A percentile compares a stretch with the other conserved stretches of the same genome.
Evolutionary conservation across 805 yeast species (phyloP).

Genomic region (Metschnikowia lunata): DNA sequence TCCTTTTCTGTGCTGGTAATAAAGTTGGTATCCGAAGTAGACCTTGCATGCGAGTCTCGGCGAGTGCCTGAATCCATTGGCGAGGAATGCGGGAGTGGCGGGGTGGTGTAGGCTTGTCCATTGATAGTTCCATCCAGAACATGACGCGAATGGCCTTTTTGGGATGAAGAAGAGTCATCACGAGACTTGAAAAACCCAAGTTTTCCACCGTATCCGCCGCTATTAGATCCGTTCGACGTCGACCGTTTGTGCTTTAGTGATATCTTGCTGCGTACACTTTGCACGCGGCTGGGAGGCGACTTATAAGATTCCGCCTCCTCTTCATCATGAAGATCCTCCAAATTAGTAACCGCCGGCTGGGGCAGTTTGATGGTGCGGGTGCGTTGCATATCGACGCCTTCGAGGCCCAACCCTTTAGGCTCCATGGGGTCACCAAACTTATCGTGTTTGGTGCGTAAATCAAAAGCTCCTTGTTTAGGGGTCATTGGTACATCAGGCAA

Average conservation of each 20-base stretch:
- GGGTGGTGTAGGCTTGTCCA: slow-evolving; percentile 38
- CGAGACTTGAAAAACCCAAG: slow-evolving; percentile 31
- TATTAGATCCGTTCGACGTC: slow-evolving; percentile 29
- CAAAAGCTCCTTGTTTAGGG: slow-evolving; percentile 14
- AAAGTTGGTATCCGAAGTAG: slow-evolving; percentile 42
- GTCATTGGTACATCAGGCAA: slow-evolving; percentile 27
- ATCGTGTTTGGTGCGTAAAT: neutral
- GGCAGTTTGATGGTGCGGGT: slow-evolving; percentile 7
- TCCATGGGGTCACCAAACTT: slow-evolving; percentile 4
- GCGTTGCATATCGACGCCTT: slow-evolving; percentile 24
- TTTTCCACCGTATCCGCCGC: slow-evolving; percentile 17
- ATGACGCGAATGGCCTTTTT: slow-evolving; percentile 33
- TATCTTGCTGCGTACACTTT: slow-evolving; percentile 28
- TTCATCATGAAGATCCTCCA: slow-evolving; percentile 17
- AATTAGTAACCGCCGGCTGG: slow-evolving; percentile 34
- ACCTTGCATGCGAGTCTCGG: slow-evolving; percentile 33
- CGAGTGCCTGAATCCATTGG: slow-evolving; percentile 15
- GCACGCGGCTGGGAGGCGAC: slow-evolving; percentile 22
- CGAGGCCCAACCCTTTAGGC: slow-evolving; percentile 36
- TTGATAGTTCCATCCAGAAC: slow-evolving; percentile 37
- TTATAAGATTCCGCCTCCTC: neutral
- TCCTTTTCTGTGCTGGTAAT: slow-evolving; percentile 17
- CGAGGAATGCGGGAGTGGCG: slow-evolving; percentile 39
- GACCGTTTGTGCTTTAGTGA: slow-evolving; percentile 40
- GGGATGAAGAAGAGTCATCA: slow-evolving; percentile 15